Conservation (phyloP, 1,139 yeast genomes). For the Nakaseomyces sp. region DNA sequence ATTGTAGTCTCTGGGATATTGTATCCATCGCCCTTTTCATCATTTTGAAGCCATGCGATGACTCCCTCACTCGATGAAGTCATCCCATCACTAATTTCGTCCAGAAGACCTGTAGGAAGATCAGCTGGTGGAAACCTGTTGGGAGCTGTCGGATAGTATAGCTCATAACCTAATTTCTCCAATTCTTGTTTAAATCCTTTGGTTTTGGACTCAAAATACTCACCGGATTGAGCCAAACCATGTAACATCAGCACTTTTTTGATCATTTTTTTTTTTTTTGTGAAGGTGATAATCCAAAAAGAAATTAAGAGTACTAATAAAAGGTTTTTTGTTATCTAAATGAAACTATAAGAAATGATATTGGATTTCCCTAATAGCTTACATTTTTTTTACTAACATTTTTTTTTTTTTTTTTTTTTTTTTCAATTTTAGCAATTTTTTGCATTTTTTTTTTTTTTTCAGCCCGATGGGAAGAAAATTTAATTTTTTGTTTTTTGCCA, state of each 20-base stretch:
- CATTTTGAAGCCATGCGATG: constrained; percentile 30
- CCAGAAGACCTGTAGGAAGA: constrained; percentile 19
- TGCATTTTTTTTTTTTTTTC: constrained; percentile 12
- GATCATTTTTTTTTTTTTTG: constrained; percentile 13
- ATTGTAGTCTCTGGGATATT: constrained; percentile 21
- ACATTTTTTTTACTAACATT: too few relatives aligned
- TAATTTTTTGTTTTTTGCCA: background rate
- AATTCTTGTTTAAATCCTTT: constrained; percentile 62
- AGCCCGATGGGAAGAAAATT: background rate
- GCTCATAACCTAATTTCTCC: constrained; percentile 52
- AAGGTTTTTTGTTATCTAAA: too few relatives aligned
- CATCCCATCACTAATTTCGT: constrained; percentile 10
- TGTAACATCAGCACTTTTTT: constrained; percentile 43
- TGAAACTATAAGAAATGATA: too few relatives aligned
- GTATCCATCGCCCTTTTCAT: constrained; percentile 19
- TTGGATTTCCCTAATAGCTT: too few relatives aligned
- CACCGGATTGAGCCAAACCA: constrained; percentile 60
- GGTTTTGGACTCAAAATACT: constrained; percentile 64
- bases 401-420: too few relatives aligned
- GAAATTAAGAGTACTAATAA: too few relatives aligned
- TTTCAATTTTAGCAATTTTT: constrained; percentile 39
- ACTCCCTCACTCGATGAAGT: constrained; percentile 13
- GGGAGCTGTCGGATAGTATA: constrained; percentile 70
- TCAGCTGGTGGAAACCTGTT: constrained; percentile 24
- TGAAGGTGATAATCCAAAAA: too few relatives aligned